Evolutionary conservation across 192 early-diverging fungal species (phyloP), one percentile per base, ranked within the genome.

Genomic region (Backusella liffmaniae): DNA sequence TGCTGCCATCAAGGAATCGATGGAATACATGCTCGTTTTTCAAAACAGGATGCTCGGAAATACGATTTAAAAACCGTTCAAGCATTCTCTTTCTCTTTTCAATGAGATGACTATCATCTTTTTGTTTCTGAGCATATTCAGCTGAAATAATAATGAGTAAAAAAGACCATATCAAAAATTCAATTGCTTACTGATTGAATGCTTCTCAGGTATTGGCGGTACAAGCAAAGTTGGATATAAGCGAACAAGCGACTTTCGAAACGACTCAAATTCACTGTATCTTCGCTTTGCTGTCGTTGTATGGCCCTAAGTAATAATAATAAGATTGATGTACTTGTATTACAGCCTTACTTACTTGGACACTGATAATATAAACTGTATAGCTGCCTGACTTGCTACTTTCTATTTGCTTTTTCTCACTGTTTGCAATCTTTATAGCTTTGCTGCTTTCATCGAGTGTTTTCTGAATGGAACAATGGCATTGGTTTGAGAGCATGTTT

Each of bases 131-230:
- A 75, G 88, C 89, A 75, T 90, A 90, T 44, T 88, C 88, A 72
- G 82, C 89, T 80, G 3, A 32, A 77, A 44, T 53, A 15, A n/a
- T 26, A 46, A 41, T 39, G 59, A 79, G 30, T 10, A 6, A 70
- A 59, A 21, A 53, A 16, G 4, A n/a, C 0, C 6, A 62, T 62
- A 49, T 1, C 18, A 35, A 42, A 32, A 13, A n/a, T 51, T 30
- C 26, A 13, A 23, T 62, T 70, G 86, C 77, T 87, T 89, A 82
- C 91, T 85, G 46, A 99, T 81, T 26, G 94, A 90, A 86, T 99
- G 96, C 85, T 99, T 99, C 73, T 97, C 96, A 16, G 97, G 97
- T 73, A 99, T 96, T 21, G 97, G 96, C 5, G 96, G 96, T 16
- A 98, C 88, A 59, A 96, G 91, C 39, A 92, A 77, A 1, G 92